A percentile compares a stretch with the other conserved stretches of the same genome.
Conservation (phyloP, 257 asterid species). For the Paulownia fortunei region DNA sequence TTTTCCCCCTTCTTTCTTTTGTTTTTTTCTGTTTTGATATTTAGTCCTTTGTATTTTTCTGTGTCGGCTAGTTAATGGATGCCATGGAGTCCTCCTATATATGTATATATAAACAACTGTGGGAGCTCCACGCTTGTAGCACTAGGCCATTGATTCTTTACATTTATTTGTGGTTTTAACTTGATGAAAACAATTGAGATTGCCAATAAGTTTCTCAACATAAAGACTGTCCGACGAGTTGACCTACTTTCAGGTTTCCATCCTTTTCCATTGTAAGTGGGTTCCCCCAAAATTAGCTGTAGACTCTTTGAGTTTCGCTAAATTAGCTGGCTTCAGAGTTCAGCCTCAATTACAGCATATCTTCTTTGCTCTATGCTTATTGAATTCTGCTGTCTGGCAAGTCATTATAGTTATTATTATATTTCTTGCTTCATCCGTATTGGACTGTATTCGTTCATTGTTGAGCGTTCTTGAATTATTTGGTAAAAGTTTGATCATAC, state of each 20-base stretch:
- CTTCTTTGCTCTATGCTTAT: not conserved
- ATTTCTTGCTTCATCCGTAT: too few relatives aligned
- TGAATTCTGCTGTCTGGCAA: not conserved
- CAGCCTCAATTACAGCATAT: not conserved
- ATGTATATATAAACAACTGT: conserved; percentile 50
- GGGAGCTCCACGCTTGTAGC: conserved; percentile 48
- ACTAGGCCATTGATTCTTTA: conserved; percentile 44
- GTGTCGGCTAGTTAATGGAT: conserved; percentile 40
- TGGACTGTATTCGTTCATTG: too few relatives aligned
- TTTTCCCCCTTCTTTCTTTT: not conserved
- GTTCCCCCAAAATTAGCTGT: not conserved
- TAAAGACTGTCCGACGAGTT: not conserved
- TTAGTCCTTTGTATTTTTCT: conserved; percentile 32
- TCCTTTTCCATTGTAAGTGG: not conserved
- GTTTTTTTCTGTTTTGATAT: not conserved
- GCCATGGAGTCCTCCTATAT: conserved; percentile 36
- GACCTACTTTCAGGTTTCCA: not conserved
- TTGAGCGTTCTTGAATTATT: too few relatives aligned
- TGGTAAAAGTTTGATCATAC: too few relatives aligned
- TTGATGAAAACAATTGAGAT: conserved; percentile 17
- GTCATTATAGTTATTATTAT: too few relatives aligned
- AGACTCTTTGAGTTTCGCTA: not conserved
- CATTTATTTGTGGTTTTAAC: conserved; percentile 37
- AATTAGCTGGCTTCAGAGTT: not conserved
- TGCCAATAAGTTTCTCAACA: conserved; percentile 39